phyloP scores from a whole-genome alignment of 1,139 yeast genomes.

The Komagataea norvegica region DNA sequence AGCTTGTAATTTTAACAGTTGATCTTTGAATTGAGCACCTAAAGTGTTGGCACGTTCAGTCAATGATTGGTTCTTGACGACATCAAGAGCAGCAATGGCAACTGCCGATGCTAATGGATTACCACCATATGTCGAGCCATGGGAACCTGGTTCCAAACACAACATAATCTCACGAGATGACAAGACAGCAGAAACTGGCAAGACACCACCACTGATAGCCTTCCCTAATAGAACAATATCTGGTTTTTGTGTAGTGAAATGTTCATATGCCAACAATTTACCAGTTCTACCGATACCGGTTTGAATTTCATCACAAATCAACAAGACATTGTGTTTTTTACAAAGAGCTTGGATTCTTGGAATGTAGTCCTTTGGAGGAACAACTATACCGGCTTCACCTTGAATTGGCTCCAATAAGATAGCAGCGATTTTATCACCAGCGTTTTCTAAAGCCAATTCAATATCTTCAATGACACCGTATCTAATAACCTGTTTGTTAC shows the following conservation, averaged over 20 bases:
- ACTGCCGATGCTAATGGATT: conserved; percentile 93
- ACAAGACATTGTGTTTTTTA: conserved; percentile 74
- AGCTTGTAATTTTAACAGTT: conserved; percentile 56
- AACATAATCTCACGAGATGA: conserved; percentile 87
- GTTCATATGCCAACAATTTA: conserved; percentile 87
- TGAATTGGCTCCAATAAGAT: conserved; percentile 92
- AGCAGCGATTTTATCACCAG: conserved; percentile 91
- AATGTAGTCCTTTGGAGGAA: conserved; percentile 82
- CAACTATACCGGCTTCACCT: conserved; percentile 98
- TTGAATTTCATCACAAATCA: conserved; percentile 95
- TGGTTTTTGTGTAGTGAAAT: conserved; percentile 71
- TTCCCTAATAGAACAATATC: conserved; percentile 87
- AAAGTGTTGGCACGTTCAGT: conserved; percentile 71
- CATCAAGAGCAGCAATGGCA: conserved; percentile 91
- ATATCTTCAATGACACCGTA: conserved; percentile 84
- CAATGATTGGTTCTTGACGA: conserved; percentile 80
- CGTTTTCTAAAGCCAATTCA: conserved; percentile 73
- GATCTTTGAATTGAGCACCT: conserved; percentile 67
- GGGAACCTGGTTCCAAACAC: conserved; percentile 91
- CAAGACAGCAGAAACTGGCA: conserved; percentile 88
- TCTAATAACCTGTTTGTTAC: conserved; percentile 46
- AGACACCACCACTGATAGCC: conserved; percentile 93
- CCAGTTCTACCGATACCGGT: conserved; percentile 98
- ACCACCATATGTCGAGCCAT: conserved; percentile 98
- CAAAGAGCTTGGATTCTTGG: conserved; percentile 70